Percentiles rank a stretch among this genome's conserved stretches.
Evolutionary conservation across 2,329 filamentous ascomycete species (phyloP).

Genomic region (Neophaeococcomyces mojaviensis): DNA sequence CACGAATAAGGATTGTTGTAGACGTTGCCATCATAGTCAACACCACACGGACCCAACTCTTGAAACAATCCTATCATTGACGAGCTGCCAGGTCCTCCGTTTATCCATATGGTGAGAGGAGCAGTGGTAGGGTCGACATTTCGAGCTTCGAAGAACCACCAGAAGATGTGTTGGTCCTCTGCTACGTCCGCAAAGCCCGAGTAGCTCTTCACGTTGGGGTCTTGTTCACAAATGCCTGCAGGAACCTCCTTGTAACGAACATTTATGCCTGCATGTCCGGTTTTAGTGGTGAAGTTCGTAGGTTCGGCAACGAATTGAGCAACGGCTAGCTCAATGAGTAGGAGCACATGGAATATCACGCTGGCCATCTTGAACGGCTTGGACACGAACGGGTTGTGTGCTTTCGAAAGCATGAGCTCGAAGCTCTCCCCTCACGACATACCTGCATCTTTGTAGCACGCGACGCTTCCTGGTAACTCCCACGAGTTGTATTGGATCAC

Average conservation of each 20-base stretch:
- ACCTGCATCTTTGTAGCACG: not conserved
- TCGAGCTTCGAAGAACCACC: slow-evolving; percentile 40
- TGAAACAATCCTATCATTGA: slow-evolving; percentile 31
- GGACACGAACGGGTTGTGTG: too few species aligned
- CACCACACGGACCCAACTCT: slow-evolving; percentile 29
- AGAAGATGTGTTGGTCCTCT: slow-evolving; percentile 40
- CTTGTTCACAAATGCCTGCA: slow-evolving; percentile 39
- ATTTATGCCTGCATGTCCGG: slow-evolving; percentile 33
- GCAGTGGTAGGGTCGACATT: slow-evolving; percentile 24
- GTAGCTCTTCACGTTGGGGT: slow-evolving; percentile 49
- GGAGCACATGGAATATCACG: not conserved
- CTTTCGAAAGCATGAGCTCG: not conserved
- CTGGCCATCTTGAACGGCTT: not conserved
- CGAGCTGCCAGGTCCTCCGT: slow-evolving; percentile 27
- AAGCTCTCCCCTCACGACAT: not conserved
- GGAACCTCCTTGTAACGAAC: slow-evolving; percentile 45
- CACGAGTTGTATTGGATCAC: too few species aligned
- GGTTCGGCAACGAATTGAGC: slow-evolving; percentile 33
- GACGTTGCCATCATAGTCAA: slow-evolving; percentile 32
- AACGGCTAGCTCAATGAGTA: slow-evolving; percentile 11
- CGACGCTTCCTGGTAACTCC: too few species aligned
- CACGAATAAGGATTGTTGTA: slow-evolving; percentile 33
- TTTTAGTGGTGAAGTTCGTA: slow-evolving; percentile 30
- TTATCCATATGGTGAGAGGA: slow-evolving; percentile 35
- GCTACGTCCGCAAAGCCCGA: slow-evolving; percentile 54